These are phyloP conservation scores for Russula olivacea DNA, from an alignment of 768 basidiomycete species.

Conservation along the genomic window DNA sequence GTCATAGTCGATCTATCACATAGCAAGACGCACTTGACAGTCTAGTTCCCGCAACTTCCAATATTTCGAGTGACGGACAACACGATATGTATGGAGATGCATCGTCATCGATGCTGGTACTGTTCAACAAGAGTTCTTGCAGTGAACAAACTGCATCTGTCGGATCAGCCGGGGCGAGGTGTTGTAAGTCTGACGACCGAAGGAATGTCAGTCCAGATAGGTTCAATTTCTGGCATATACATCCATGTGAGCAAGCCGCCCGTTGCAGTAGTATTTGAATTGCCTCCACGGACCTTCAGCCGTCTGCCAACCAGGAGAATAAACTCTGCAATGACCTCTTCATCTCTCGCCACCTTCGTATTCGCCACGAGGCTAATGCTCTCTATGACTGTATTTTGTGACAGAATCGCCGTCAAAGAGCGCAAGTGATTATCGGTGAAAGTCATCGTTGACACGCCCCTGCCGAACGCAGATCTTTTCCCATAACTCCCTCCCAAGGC, in stretches of 20 bases:
- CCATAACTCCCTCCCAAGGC: constrained; percentile 48
- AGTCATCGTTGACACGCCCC: constrained; percentile 46
- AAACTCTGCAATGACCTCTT: constrained; percentile 41
- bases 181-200: constrained; percentile 46
- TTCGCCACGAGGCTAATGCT: constrained; percentile 60
- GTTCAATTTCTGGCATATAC: constrained; percentile 46
- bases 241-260: constrained; percentile 4
- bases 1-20: no score
- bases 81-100: constrained; percentile 47
- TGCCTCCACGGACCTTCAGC: constrained; percentile 20
- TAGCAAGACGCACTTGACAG: constrained; percentile 44
- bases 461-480: constrained; percentile 33
- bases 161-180: constrained; percentile 38
- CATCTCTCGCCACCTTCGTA: constrained; percentile 44
- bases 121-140: constrained; percentile 48
- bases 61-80: constrained; percentile 42
- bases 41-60: constrained; percentile 54
- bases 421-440: constrained; percentile 47
- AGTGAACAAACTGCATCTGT: constrained; percentile 37
- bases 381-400: constrained; percentile 37
- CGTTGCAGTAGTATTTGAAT: not conserved
- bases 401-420: constrained; percentile 40
- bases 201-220: constrained; percentile 48
- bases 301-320: constrained; percentile 49
- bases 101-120: constrained; percentile 56